Evolutionary conservation across 129 eudicot genomes (phyloP), one percentile per base, ranked within the genome.

Genomic region (Logfia minima): DNA sequence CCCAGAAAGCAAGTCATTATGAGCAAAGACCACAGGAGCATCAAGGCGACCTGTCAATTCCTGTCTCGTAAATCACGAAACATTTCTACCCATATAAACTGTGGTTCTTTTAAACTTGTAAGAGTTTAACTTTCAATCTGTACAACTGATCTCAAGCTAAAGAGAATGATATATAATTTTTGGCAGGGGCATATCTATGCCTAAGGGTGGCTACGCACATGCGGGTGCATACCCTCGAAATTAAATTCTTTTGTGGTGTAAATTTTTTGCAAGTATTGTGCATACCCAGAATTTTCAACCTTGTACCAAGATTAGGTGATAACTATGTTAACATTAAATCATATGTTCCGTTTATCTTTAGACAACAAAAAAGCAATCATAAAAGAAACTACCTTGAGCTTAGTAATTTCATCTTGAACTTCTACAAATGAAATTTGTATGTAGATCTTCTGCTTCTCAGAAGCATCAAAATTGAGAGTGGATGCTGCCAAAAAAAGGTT

Each of bases 1-100:
- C 64, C 98, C 98, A 18, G 92, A 93, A 80, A 93, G 95, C 74
- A 93, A 74, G 83, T 93, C 98, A 74, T 92, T 92, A 83, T 92
- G 98, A 82, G 87, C 88, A 80, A 81, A 92, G 61, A 92, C 96
- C 73, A 92, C 96, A 28, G 98, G 96, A 76, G 98, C 89, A 73
- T 84, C 24, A 74, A 92, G 88, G 53, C 66, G 82, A 81, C 81
- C 94, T 59, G 98, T 88, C 88, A 92, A 74, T 82, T 86, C 94
- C 97, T 93, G 95, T 85, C 80, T 79, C 84, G 85, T 37, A 81
- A 71, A 81, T 75, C 78, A 82, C 64, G 32, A 84, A 51, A 84
- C 61, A 53, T 62, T 83, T 83, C 69, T 63, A 39, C 66, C 79
- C 61, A 75, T 31, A 78, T 77, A 67, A 82, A 67, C 78, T 79